Conservation (phyloP, 2,329 filamentous ascomycete species). For the Pseudogymnoascus sp. region DNA sequence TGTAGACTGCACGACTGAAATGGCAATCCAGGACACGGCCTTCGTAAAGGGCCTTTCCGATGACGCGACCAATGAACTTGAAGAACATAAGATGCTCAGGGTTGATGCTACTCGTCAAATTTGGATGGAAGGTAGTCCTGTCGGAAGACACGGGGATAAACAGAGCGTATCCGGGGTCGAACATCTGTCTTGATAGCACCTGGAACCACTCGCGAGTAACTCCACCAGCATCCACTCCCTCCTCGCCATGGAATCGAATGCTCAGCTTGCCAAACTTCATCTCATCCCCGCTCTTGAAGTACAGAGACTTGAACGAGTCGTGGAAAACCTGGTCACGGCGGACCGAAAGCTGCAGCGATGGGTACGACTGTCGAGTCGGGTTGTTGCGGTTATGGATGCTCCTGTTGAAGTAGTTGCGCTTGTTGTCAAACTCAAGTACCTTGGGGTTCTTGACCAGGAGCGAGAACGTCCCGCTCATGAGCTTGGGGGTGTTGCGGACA, state of each 20-base stretch:
- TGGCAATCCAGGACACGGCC: constrained; percentile 93
- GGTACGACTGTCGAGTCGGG: constrained; percentile 61
- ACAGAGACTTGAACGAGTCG: constrained; percentile 95
- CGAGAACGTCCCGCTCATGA: constrained; percentile 98
- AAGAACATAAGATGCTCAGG: constrained; percentile 96
- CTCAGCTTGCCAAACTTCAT: constrained; percentile 99
- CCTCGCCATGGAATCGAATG: constrained; percentile 93
- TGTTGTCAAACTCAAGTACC: constrained; percentile 98
- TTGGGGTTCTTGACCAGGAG: constrained; percentile 97
- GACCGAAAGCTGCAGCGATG: constrained; percentile 74
- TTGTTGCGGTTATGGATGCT: constrained; percentile 72
- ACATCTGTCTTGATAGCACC: constrained; percentile 94
- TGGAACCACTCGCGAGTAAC: constrained; percentile 99
- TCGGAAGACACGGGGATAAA: constrained; percentile 97
- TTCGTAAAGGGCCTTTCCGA: constrained; percentile 96
- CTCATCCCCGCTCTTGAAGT: constrained; percentile 92
- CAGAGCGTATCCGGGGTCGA: constrained; percentile 93
- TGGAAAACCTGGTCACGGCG: constrained; percentile 94
- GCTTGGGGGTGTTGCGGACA: constrained; percentile 89
- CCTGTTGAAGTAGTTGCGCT: constrained; percentile 96
- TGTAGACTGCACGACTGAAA: constrained; percentile 98
- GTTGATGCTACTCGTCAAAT: constrained; percentile 88
- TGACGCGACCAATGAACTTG: constrained; percentile 98
- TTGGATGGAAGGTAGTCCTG: constrained; percentile 96
- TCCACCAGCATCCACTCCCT: constrained; percentile 94